Evolutionary conservation across 106 monocot species (phyloP).

Genomic region (Dioscorea zingiberensis): DNA sequence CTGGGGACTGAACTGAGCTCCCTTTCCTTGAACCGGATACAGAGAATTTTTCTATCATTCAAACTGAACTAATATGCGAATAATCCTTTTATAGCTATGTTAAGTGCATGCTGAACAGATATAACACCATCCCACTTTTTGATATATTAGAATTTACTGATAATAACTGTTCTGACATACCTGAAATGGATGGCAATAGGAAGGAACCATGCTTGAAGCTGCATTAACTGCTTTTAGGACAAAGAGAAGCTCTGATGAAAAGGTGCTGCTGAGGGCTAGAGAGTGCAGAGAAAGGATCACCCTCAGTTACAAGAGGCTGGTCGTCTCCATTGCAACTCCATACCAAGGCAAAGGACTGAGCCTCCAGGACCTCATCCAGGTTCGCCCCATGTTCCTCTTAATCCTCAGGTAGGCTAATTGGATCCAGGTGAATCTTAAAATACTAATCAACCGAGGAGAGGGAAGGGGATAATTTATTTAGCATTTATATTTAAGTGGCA

Average conservation of each 20-base stretch:
- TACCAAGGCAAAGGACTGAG: conserved; percentile 53
- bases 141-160: too few species aligned
- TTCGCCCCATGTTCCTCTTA: conserved; percentile 11
- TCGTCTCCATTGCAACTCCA: conserved; percentile 43
- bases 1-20: too few species aligned
- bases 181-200: conserved; percentile 11
- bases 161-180: not conserved
- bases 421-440: too few species aligned
- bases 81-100: too few species aligned
- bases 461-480: too few species aligned
- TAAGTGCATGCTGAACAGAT: too few species aligned
- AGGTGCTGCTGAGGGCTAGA: conserved; percentile 33
- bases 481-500: too few species aligned
- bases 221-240: not conserved
- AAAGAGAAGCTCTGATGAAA: conserved; percentile 2
- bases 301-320: conserved; percentile 52
- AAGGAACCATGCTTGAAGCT: conserved; percentile 21
- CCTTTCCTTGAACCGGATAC: too few species aligned
- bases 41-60: too few species aligned
- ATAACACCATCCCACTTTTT: too few species aligned
- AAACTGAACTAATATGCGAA: too few species aligned
- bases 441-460: too few species aligned
- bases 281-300: conserved; percentile 58
- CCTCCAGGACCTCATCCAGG: conserved; percentile 58
- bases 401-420: conserved; percentile 3